Conservation (phyloP, 257 asterid species). For the Salvia hispanica region DNA sequence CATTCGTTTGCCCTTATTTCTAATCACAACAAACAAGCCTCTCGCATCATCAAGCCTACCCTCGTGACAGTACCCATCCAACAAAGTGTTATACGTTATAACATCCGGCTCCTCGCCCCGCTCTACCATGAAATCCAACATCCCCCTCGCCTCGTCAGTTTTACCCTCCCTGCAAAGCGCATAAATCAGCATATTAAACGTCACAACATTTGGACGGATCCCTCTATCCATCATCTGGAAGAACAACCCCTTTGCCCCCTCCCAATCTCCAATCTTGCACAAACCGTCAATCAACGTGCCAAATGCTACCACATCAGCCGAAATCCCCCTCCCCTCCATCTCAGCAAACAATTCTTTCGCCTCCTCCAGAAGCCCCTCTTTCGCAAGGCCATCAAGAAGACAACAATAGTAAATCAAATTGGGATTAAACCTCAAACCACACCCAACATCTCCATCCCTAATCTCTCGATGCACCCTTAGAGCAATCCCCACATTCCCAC, state of each 20-base stretch:
- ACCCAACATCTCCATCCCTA: constrained; percentile 37
- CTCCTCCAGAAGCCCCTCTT: constrained; percentile 56
- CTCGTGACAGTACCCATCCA: constrained; percentile 60
- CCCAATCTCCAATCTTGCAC: constrained; percentile 54
- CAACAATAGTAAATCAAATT: constrained; percentile 55
- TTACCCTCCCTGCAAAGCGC: constrained; percentile 67
- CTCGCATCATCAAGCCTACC: constrained; percentile 57
- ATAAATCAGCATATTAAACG: constrained; percentile 54
- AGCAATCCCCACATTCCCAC: constrained; percentile 59
- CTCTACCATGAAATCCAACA: constrained; percentile 59
- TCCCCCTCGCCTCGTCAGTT: constrained; percentile 55
- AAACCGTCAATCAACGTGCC: constrained; percentile 57
- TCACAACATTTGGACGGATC: constrained; percentile 59
- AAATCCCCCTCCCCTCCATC: constrained; percentile 60
- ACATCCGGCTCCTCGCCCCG: constrained; percentile 67
- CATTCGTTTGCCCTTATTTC: constrained; percentile 47
- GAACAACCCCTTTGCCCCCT: constrained; percentile 55
- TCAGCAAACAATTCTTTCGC: constrained; percentile 54
- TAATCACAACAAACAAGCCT: constrained; percentile 56
- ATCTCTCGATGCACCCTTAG: constrained; percentile 56
- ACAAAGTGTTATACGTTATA: constrained; percentile 57
- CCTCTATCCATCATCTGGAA: constrained; percentile 67
- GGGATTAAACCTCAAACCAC: constrained; percentile 44
- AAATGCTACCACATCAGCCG: constrained; percentile 58
- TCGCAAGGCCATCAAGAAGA: constrained; percentile 67